Percentiles rank a stretch among this genome's conserved stretches.
phyloP scores from a whole-genome alignment of 176 grass and related monocot species.

The Chrysopogon serrulatus region DNA sequence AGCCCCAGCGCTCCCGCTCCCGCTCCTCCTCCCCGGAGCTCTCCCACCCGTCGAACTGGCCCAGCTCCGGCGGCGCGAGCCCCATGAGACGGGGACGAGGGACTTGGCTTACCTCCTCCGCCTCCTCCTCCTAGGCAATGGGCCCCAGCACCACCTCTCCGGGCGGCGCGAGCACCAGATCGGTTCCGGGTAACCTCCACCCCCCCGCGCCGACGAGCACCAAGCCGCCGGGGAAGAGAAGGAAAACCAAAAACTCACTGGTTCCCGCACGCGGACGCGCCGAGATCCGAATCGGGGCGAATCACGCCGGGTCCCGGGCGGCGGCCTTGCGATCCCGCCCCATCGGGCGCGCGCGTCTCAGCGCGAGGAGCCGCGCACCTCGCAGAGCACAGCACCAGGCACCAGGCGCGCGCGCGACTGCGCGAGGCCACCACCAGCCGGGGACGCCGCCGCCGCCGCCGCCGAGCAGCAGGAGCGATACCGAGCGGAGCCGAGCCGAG shows the following conservation, averaged over 20 bases:
- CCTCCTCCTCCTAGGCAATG: neutral
- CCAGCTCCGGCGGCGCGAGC: constrained; percentile 52
- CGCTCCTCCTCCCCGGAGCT: constrained; percentile 62
- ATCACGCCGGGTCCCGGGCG: neutral
- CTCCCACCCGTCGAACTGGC: constrained; percentile 64
- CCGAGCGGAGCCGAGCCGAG: neutral
- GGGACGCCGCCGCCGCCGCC: neutral
- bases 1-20: constrained; percentile 50
- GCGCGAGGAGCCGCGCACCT: neutral
- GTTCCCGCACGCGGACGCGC: neutral
- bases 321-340: neutral
- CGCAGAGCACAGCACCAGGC: neutral
- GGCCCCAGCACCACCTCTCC: neutral
- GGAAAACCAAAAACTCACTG: neutral
- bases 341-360: constrained; percentile 12
- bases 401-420: neutral
- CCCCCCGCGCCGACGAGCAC: neutral
- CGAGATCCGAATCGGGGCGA: constrained; percentile 8
- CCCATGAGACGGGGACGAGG: constrained; percentile 30
- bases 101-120: neutral
- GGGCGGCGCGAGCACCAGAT: constrained; percentile 21
- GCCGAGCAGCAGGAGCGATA: neutral
- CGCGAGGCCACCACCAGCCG: too few species aligned
- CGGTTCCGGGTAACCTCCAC: neutral
- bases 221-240: neutral